Evolutionary conservation across 345 rosid species (phyloP), one percentile per base, ranked within the genome.

Genomic region (Melaleuca quinquenervia): DNA sequence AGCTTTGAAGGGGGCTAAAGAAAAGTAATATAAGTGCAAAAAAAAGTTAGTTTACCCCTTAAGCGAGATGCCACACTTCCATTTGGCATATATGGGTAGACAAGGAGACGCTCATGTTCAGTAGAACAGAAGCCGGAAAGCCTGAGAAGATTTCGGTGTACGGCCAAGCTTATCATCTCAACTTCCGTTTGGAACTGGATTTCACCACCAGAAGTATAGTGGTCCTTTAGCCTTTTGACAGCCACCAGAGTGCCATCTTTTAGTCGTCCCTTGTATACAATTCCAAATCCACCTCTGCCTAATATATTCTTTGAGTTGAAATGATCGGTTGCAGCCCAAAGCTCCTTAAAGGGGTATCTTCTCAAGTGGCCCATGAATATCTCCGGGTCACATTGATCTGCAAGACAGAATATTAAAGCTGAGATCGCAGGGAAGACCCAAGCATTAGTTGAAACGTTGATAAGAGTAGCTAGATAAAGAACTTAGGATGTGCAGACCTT

Each of bases 111-210:
- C 87, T 96, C 98, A 54, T 91, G 93, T 89, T 95, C 97, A 54
- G 95, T 95, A 6, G 94, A 88, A 90, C 99, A 96, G 88, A 96
- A 95, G 29, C 99, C 99, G 13, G 92, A 92, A 29, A 96, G 99
- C 91, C 98, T 90, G 51, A 96, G 98, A 82, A 96, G 98, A 93
- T 96, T 96, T 41, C 96, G 94, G 86, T 96, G 98, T 58, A 96
- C 95, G 52, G 99, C 99, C 85, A 96, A 90, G 87, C 99, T 94
- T 86, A 96, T 96, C 5, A 96, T 95, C 89, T 95, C 95, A 60
- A 96, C 96, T 90, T 96, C 98, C 36, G 99, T 96, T 91, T 96
- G 99, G 88, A 96, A 96, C 86, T 96, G 99, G 89, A 95, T 92
- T 90, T 96, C 99, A 12, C 99, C 98, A 6, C 95, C 98, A 0